A percentile compares a stretch with the other conserved stretches of the same genome.
These are phyloP conservation scores for Botrytis squamosa DNA, from an alignment of 2,329 filamentous ascomycete genomes.

Conservation along the genomic window DNA sequence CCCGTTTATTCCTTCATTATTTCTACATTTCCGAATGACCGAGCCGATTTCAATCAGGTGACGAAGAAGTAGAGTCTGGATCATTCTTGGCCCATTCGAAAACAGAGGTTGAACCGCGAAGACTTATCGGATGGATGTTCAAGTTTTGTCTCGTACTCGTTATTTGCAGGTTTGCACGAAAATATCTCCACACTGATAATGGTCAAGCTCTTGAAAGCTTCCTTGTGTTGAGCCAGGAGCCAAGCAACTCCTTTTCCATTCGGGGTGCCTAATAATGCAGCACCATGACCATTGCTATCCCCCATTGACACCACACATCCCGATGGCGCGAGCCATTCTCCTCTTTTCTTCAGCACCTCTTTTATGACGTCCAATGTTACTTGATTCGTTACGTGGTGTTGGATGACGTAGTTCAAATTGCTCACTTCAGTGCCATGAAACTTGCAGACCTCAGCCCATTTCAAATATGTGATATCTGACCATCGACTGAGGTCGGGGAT, in stretches of 20 bases:
- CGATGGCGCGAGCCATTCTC: not conserved
- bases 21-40: too few species aligned
- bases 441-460: not conserved
- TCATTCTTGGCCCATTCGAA: not conserved
- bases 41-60: too few species aligned
- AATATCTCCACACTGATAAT: not conserved
- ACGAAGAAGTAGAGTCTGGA: not conserved
- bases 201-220: not conserved
- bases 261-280: not conserved
- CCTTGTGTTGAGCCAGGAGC: not conserved
- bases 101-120: not conserved
- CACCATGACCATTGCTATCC: not conserved
- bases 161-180: not conserved
- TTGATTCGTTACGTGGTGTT: not conserved
- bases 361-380: not conserved
- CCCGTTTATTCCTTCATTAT: too few species aligned
- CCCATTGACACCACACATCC: not conserved
- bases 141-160: too few species aligned
- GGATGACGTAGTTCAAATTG: not conserved
- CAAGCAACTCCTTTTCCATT: not conserved
- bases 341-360: not conserved
- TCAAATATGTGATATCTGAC: not conserved
- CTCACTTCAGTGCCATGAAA: not conserved
- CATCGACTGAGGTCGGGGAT: not conserved
- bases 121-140: not conserved